phyloP scores from a whole-genome alignment of 2,329 filamentous ascomycete species.

The Dichotomopilus funicola region DNA sequence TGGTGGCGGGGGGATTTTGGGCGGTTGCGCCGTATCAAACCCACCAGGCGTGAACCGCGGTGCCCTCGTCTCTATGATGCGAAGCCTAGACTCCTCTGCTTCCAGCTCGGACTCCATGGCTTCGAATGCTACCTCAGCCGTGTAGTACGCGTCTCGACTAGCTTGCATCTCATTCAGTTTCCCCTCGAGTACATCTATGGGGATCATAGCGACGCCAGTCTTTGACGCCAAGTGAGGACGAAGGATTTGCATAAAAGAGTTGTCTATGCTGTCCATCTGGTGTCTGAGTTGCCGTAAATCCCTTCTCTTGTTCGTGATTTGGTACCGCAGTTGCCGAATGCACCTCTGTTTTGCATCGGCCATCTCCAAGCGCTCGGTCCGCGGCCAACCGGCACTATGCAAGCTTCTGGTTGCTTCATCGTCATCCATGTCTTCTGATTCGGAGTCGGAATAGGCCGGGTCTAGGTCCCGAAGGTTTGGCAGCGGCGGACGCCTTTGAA shows the following conservation, averaged over 20 bases:
- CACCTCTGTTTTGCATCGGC: constrained; percentile 11
- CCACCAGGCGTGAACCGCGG: constrained; percentile 25
- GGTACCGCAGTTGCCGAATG: constrained; percentile 9
- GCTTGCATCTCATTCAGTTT: constrained; percentile 33
- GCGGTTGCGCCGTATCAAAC: background rate
- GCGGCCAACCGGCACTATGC: background rate
- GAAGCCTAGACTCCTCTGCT: constrained; percentile 12
- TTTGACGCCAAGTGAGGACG: constrained; percentile 31
- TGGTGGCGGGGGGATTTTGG: background rate
- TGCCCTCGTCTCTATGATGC: constrained; percentile 32
- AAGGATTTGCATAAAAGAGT: constrained; percentile 35
- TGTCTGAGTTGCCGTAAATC: constrained; percentile 29
- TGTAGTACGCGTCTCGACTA: constrained; percentile 34
- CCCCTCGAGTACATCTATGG: constrained; percentile 25
- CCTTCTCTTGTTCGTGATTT: constrained; percentile 31
- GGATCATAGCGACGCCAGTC: constrained; percentile 17
- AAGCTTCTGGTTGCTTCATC: constrained; percentile 6
- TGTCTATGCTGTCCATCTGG: constrained; percentile 33
- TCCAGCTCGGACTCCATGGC: constrained; percentile 19
- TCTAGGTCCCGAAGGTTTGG: background rate
- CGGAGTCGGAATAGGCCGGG: constrained; percentile 1
- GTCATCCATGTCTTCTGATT: constrained; percentile 11
- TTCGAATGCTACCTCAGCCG: constrained; percentile 34
- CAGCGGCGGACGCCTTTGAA: background rate
- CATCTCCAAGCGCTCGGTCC: constrained; percentile 5